Conservation (phyloP, 2,329 filamentous ascomycete genomes). For the Diaporthe batatas region DNA sequence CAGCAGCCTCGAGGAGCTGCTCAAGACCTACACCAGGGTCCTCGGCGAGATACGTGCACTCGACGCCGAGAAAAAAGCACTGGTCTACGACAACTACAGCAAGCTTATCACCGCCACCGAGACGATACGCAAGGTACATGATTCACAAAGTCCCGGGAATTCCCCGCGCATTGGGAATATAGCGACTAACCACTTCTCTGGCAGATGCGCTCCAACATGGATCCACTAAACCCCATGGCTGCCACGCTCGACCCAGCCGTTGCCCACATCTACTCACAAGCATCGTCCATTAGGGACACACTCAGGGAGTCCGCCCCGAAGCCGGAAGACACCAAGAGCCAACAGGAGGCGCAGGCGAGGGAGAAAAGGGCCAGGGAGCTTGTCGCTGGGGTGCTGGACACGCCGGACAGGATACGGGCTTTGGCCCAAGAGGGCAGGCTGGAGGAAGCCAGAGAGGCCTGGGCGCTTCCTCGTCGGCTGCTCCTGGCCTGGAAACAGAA, state of each 20-base stretch:
- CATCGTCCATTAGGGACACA: slow-evolving; percentile 66
- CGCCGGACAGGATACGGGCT: slow-evolving; percentile 69
- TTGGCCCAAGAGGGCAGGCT: slow-evolving; percentile 71
- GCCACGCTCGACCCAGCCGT: slow-evolving; percentile 81
- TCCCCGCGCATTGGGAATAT: background rate
- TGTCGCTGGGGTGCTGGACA: slow-evolving; percentile 72
- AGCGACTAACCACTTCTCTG: slow-evolving; percentile 11
- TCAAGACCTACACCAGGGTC: slow-evolving; percentile 78
- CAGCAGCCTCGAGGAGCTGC: slow-evolving; percentile 75
- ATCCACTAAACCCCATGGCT: slow-evolving; percentile 80
- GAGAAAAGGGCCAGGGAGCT: slow-evolving; percentile 64
- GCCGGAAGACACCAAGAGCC: slow-evolving; percentile 57
- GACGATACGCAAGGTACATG: slow-evolving; percentile 82
- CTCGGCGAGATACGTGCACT: slow-evolving; percentile 87
- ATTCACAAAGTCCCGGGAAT: background rate
- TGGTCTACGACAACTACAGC: slow-evolving; percentile 98
- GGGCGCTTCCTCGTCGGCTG: slow-evolving; percentile 66
- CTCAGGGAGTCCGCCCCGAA: slow-evolving; percentile 62
- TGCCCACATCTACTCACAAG: slow-evolving; percentile 77
- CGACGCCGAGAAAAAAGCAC: slow-evolving; percentile 94
- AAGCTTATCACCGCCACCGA: slow-evolving; percentile 97
- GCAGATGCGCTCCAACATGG: slow-evolving; percentile 84
- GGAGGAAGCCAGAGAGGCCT: slow-evolving; percentile 71
- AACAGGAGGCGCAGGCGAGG: slow-evolving; percentile 52
- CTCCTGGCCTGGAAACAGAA: slow-evolving; percentile 67